phyloP scores from a whole-genome alignment of 2,329 filamentous ascomycete species.

The Bipolaris victoriae region DNA sequence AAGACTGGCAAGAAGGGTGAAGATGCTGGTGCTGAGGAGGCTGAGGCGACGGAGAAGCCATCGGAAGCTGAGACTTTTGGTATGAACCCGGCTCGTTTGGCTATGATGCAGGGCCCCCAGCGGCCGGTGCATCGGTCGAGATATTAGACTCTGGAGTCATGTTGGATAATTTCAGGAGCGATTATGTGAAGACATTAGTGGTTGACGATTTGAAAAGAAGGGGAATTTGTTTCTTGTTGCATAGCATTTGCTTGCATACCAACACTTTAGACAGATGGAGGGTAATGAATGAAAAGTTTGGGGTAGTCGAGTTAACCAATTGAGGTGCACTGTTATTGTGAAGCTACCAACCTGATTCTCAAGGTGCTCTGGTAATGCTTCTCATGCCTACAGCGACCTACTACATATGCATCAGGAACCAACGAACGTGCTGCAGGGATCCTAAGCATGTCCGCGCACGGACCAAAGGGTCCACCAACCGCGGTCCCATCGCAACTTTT shows the following conservation, averaged over 20 bases:
- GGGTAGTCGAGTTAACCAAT: no score
- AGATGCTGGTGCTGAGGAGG: slow-evolving; percentile 17
- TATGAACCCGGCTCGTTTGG: slow-evolving; percentile 49
- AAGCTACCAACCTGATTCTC: no score
- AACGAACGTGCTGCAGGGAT: slow-evolving; percentile 2
- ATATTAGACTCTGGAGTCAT: slow-evolving; percentile 14
- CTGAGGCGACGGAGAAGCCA: slow-evolving; percentile 22
- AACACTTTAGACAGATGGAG: neutral
- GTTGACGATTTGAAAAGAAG: neutral
- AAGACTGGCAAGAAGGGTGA: slow-evolving; percentile 28
- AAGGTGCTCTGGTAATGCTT: no score
- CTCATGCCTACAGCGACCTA: no score
- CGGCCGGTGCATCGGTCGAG: slow-evolving; percentile 28
- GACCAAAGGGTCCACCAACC: slow-evolving; percentile 16
- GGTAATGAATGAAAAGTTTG: neutral
- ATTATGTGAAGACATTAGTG: neutral
- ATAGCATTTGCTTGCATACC: neutral
- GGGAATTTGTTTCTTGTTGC: neutral
- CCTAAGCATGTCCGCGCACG: neutral
- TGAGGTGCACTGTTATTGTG: neutral
- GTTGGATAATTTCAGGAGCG: neutral
- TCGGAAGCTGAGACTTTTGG: slow-evolving; percentile 30
- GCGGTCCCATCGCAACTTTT: slow-evolving; percentile 25
- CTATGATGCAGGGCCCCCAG: slow-evolving; percentile 41
- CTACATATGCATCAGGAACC: neutral